Evolutionary conservation across 108 stramenopile genomes (phyloP), one percentile per base, ranked within the genome.

Genomic region (Thalassiosira profunda): DNA sequence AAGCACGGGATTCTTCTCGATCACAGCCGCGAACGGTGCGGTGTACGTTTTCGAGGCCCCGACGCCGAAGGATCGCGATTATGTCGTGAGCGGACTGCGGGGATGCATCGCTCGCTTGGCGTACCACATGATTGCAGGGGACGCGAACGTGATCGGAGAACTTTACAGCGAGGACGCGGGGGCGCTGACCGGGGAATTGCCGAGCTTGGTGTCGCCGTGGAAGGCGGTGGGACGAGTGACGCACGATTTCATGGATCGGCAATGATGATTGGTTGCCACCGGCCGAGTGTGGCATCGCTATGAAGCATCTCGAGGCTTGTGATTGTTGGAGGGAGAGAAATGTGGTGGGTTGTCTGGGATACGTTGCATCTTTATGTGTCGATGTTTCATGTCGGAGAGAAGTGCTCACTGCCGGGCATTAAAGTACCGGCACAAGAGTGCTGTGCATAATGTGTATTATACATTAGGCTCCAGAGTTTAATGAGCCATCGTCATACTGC

Each of bases 21-120:
- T 93, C n/a, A 93, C 88, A 0, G 68, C 84, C 43, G 56, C 56
- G n/a, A 47, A 64, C 31, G 92, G 92, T n/a, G 48, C 72, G 1
- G 82, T 90, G 0, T 57, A 90, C 36, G 64, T 90, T 21, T 90
- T 93, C 67, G 89, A 93, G 57, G 78, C 92, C 1, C 49, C 81
- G 5, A 58, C 81, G 4, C 38, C 57, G 10, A 58, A 59, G 17
- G 74, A 78, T 18, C 53, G 84, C 10, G 81, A 87, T 67, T 68
- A 74, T 12, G 59, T 91, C 42, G 86, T 90, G 31, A 58, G 34
- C 37, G 89, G 89, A 18, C 52, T 90, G 23, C 74, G 80, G 46
- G 77, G 70, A 47, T 34, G 85, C 1, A 65, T 86, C 25, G 35
- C 70, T 10, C 66, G 92, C 20, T 70, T 83, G 23, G 46, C 85